Percentiles rank a stretch among this genome's conserved stretches.
phyloP scores from a whole-genome alignment of 768 basidiomycete genomes.

The Leccinum subtestaceum region DNA sequence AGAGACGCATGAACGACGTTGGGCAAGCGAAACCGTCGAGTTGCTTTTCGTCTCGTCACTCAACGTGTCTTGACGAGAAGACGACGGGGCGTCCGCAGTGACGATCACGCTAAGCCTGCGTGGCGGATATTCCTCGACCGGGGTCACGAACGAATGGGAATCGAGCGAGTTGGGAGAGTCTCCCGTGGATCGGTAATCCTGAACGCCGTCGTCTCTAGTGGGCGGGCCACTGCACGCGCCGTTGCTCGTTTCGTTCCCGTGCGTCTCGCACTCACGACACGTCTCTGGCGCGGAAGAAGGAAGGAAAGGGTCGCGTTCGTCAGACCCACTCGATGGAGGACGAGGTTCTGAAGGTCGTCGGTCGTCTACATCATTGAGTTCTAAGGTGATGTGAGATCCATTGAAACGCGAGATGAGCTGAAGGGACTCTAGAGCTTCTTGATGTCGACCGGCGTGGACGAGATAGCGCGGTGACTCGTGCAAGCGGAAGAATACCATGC shows the following conservation, averaged over 20 bases:
- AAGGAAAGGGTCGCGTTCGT: conserved; percentile 32
- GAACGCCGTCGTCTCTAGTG: conserved; percentile 18
- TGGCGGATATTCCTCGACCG: conserved; percentile 29
- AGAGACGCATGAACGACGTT: conserved; percentile 8
- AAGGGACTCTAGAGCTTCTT: conserved; percentile 81
- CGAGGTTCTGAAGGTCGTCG: conserved; percentile 25
- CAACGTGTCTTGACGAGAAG: conserved; percentile 8
- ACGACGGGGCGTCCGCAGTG: conserved; percentile 24
- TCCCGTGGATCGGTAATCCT: conserved; percentile 28
- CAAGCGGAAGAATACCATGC: conserved; percentile 86
- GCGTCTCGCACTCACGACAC: conserved; percentile 15
- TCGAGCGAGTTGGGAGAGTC: conserved; percentile 33
- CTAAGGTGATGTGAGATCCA: conserved; percentile 65
- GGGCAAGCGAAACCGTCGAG: neutral
- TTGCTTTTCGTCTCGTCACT: conserved; percentile 19
- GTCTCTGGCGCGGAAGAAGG: conserved; percentile 15
- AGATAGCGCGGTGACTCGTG: conserved; percentile 95
- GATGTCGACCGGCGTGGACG: conserved; percentile 80
- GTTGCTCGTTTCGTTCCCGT: conserved; percentile 1
- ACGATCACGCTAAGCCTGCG: conserved; percentile 27
- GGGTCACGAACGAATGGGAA: conserved; percentile 20
- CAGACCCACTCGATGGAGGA: conserved; percentile 16
- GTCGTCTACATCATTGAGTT: conserved; percentile 68
- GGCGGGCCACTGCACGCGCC: conserved; percentile 4
- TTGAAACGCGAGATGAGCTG: conserved; percentile 87